Evolutionary conservation across 2,329 filamentous ascomycete genomes (phyloP), one percentile per base, ranked within the genome.

Genomic region (Cryphonectria carpinicola): DNA sequence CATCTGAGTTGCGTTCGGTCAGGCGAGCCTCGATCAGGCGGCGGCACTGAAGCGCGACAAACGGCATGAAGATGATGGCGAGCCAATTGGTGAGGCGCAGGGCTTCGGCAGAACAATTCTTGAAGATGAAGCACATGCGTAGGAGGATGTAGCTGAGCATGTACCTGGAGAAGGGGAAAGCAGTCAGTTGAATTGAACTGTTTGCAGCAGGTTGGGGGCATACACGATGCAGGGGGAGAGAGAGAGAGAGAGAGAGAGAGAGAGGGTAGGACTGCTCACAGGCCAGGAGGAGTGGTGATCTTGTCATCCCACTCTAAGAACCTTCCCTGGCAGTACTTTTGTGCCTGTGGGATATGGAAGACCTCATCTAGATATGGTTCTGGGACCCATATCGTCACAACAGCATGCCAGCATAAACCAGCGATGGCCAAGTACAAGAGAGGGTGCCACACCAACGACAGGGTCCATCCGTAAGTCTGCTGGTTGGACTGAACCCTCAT

Each of bases 271-370:
- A n/a, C 22, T 39, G 80, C 84, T 79, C 84, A 94, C 83, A 99
- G 83, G 46, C 95, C 96, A 0, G 96, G 95, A 0, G 96, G 96
- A 1, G 96, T 99, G 0, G 96, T 99, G 78, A 99, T 96, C 80
- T 98, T 99, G 71, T 95, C 92, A 80, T 99, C 95, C 96, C 96
- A 99, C 69, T 93, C 86, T 17, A 80, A 79, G 82, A 92, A 97
- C 68, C 87, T 87, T 14, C 92, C 90, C 56, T 87, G 80, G 80
- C 95, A 98, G 80, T 97, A 99, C 41, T 88, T 89, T 76, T 97
- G 93, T 0, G 94, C 94, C 81, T 99, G 96, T 0, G 94, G 93
- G 32, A 98, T 91, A 79, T 99, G 93, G 73, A 96, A 97, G 41
- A 94, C 84, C 78, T 97, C 93, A 79, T 97, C 93, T 43, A 89